Evolutionary conservation across 1,284 basidiomycete species (phyloP).

Genomic region (Rhodotorula sp.): DNA sequence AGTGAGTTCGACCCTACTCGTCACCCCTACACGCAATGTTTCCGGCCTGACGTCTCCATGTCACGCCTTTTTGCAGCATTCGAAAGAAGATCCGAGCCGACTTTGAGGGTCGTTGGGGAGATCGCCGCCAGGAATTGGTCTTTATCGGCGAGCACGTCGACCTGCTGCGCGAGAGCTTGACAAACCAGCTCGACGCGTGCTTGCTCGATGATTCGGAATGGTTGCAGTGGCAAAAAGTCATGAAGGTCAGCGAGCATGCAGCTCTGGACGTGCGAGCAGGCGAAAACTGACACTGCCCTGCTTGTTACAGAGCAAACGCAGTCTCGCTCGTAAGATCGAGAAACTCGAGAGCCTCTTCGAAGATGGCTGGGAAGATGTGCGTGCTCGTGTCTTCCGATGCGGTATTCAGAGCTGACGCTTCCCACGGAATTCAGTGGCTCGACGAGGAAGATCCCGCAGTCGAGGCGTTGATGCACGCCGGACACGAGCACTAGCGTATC

Average conservation of each 20-base stretch:
- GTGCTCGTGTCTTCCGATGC: background rate
- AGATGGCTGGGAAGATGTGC: constrained; percentile 39
- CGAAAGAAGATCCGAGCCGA: constrained; percentile 51
- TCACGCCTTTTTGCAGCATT: constrained; percentile 34
- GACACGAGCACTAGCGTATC: background rate
- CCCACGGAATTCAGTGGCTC: background rate
- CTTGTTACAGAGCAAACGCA: constrained; percentile 6
- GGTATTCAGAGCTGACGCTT: background rate
- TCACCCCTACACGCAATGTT: background rate
- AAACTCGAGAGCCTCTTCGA: constrained; percentile 49
- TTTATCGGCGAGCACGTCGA: constrained; percentile 50
- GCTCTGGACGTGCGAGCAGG: background rate
- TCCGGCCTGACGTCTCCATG: background rate
- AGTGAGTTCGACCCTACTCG: constrained; percentile 23
- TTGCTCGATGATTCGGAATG: constrained; percentile 52
- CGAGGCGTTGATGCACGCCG: background rate
- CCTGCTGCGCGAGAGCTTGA: constrained; percentile 46
- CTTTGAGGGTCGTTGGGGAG: constrained; percentile 53
- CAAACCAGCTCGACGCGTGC: constrained; percentile 48
- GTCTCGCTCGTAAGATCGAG: constrained; percentile 44
- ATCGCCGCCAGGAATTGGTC: constrained; percentile 53
- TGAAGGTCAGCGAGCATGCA: constrained; percentile 41
- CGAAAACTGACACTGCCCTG: background rate
- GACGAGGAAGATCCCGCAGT: constrained; percentile 6
- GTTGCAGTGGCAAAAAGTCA: constrained; percentile 50